Evolutionary conservation across 1,139 yeast species (phyloP).

Genomic region (Taiozyma sp.): DNA sequence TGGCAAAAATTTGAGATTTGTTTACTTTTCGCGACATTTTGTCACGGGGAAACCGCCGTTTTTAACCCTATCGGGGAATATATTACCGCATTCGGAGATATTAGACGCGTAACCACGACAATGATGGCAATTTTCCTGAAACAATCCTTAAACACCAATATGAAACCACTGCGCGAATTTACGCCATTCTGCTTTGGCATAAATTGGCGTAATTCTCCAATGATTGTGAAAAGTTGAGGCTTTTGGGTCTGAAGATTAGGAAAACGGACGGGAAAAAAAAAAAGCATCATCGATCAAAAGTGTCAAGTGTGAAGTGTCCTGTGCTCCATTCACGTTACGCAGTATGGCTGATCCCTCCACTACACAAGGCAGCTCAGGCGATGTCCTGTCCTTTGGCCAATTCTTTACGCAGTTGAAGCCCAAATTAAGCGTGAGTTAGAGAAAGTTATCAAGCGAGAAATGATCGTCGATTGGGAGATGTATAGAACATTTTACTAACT

Average conservation of each 20-base stretch:
- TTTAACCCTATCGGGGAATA: not conserved
- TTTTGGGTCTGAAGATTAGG: not conserved
- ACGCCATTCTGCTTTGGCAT: not conserved
- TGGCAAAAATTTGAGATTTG: not conserved
- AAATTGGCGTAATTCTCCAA: not conserved
- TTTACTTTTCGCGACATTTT: constrained; percentile 2
- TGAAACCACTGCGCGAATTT: not conserved
- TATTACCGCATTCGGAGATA: not conserved
- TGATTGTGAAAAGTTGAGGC: not conserved
- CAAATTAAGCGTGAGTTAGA: constrained; percentile 4
- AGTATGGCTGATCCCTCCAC: constrained; percentile 6
- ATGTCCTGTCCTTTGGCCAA: constrained; percentile 1
- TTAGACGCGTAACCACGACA: not conserved
- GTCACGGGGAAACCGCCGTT: not conserved
- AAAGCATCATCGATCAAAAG: not conserved
- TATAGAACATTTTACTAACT: not conserved
- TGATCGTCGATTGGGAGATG: not conserved
- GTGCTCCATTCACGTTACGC: not conserved
- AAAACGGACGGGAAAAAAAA: not conserved
- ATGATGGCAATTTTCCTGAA: not conserved
- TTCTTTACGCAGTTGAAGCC: constrained; percentile 6
- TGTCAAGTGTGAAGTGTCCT: not conserved
- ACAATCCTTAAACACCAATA: not conserved
- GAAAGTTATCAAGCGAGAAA: not conserved
- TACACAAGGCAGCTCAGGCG: not conserved